These are phyloP conservation scores for Heliamphora pulchella DNA, from an alignment of 179 eudicot species.

Conservation along the genomic window DNA sequence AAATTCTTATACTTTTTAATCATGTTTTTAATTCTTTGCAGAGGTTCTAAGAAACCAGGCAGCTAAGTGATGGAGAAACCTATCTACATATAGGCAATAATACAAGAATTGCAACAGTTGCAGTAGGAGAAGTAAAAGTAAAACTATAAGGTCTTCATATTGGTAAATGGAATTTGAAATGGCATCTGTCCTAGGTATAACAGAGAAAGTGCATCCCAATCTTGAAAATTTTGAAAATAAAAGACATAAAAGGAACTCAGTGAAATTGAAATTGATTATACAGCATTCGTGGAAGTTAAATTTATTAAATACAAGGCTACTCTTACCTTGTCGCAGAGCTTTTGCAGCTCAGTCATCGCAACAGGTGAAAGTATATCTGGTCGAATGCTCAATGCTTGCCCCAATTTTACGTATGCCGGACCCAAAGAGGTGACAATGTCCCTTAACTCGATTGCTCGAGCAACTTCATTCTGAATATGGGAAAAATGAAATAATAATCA, in stretches of 20 bases:
- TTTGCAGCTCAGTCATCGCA: slow-evolving; percentile 95
- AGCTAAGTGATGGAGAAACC: too few species aligned
- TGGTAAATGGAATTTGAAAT: not conserved
- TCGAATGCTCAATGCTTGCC: slow-evolving; percentile 98
- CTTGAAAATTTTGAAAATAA: not conserved
- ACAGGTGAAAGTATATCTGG: slow-evolving; percentile 93
- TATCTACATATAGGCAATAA: too few species aligned
- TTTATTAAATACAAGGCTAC: slow-evolving; percentile 9
- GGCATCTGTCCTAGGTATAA: not conserved
- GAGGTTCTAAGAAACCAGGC: too few species aligned
- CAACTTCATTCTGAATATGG: slow-evolving; percentile 71
- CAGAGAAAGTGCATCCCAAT: not conserved
- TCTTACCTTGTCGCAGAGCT: slow-evolving; percentile 92
- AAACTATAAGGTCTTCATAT: not conserved
- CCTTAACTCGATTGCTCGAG: slow-evolving; percentile 91
- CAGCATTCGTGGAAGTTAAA: not conserved
- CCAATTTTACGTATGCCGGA: slow-evolving; percentile 96
- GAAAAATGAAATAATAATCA: slow-evolving; percentile 11
- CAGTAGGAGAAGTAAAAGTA: too few species aligned
- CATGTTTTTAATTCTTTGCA: too few species aligned
- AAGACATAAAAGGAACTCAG: not conserved
- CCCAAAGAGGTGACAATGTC: slow-evolving; percentile 98
- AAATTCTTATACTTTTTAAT: too few species aligned
- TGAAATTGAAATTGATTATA: not conserved
- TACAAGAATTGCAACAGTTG: too few species aligned